Evolutionary conservation across 169 alveolate genomes (phyloP).

Genomic region (Eimeria zaria): DNA sequence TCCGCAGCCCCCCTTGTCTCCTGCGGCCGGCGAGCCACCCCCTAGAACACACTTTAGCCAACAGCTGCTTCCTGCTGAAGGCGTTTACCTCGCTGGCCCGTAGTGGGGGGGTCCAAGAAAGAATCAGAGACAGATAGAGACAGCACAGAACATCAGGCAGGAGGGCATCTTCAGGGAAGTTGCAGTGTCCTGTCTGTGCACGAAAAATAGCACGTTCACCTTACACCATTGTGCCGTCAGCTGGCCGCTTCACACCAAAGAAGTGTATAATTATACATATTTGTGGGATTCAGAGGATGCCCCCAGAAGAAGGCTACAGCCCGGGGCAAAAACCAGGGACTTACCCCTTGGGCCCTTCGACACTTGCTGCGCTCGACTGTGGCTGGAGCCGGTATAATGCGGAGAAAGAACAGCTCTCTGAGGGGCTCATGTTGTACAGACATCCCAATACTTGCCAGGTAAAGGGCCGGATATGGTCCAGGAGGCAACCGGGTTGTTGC

Average conservation of each 20-base stretch:
- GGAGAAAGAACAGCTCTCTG: background rate
- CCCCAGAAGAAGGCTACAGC: background rate
- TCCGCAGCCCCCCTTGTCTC: conserved; percentile 48
- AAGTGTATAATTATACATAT: background rate
- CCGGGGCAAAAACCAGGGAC: background rate
- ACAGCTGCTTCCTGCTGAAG: conserved; percentile 24
- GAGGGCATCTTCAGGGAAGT: background rate
- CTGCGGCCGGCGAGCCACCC: background rate
- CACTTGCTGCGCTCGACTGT: background rate
- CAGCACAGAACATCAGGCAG: background rate
- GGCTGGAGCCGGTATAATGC: background rate
- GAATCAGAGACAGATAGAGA: background rate
- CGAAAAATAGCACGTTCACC: background rate
- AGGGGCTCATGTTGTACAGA: background rate
- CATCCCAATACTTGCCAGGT: background rate
- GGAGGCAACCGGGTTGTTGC: background rate
- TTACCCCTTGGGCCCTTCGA: background rate
- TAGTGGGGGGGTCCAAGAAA: background rate
- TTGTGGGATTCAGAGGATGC: background rate
- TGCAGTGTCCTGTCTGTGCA: background rate
- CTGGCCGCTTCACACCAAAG: background rate
- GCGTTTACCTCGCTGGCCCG: background rate
- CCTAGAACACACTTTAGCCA: background rate
- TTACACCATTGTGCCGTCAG: background rate
- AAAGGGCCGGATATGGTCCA: background rate